Percentiles rank a stretch among this genome's conserved stretches.
Conservation (phyloP, 345 rosid species). For the Durio zibethinus region DNA sequence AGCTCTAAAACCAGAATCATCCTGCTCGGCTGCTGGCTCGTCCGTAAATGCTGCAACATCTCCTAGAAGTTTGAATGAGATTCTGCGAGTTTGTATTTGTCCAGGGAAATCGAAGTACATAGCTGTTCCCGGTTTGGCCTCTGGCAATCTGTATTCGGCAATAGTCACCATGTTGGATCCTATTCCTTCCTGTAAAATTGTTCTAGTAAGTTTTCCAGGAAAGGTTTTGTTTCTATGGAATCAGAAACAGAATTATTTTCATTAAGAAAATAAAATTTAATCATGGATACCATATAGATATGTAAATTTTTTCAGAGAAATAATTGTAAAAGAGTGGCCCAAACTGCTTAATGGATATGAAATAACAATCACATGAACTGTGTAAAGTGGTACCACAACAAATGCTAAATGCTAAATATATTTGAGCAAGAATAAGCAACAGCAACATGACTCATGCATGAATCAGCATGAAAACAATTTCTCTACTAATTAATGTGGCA, state of each 20-base stretch:
- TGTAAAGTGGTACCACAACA: not conserved
- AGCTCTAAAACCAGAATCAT: constrained; percentile 45
- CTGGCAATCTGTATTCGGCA: constrained; percentile 81
- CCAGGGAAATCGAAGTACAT: constrained; percentile 88
- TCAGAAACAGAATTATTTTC: not conserved
- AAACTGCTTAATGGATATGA: not conserved
- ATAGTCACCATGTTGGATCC: constrained; percentile 64
- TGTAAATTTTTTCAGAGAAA: not conserved
- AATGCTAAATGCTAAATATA: not conserved
- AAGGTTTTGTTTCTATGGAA: not conserved
- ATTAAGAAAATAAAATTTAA: not conserved
- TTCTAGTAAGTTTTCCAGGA: not conserved
- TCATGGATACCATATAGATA: not conserved
- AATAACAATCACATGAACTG: not conserved
- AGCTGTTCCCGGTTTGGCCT: constrained; percentile 63
- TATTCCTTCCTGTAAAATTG: constrained; percentile 41
- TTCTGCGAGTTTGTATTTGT: constrained; percentile 53
- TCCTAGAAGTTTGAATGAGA: constrained; percentile 66
- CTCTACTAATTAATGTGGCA: not conserved
- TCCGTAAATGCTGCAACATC: constrained; percentile 73
- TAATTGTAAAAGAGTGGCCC: not conserved
- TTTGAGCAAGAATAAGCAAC: not conserved
- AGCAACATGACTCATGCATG: not conserved
- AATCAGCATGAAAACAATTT: too few relatives aligned
- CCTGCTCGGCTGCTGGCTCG: constrained; percentile 71